Conservation (phyloP, 768 basidiomycete genomes). For the Glaciozyma martinii region DNA sequence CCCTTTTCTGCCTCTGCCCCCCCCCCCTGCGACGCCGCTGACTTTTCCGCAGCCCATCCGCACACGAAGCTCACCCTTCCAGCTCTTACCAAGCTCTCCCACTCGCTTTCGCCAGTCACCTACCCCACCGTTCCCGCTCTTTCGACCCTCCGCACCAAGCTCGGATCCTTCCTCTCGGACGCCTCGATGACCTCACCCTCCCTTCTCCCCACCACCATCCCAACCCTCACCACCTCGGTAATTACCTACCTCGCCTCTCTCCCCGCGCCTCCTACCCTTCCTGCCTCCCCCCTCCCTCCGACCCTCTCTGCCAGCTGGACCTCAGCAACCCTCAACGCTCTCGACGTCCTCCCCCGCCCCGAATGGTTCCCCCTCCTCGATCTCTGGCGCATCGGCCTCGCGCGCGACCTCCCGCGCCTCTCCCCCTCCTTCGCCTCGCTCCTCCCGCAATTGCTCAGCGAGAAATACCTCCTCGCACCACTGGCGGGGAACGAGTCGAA, state of each 20-base stretch:
- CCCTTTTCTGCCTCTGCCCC: background rate
- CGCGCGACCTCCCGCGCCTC: conserved; percentile 37
- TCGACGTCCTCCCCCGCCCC: conserved; percentile 45
- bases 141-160: conserved; percentile 55
- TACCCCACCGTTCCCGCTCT: conserved; percentile 63
- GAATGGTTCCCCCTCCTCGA: conserved; percentile 73
- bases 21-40: background rate
- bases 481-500: conserved; percentile 22
- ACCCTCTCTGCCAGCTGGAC: conserved; percentile 29
- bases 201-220: conserved; percentile 42
- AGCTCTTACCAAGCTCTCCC: conserved; percentile 39
- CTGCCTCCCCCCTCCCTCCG: background rate
- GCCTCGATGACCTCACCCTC: conserved; percentile 27
- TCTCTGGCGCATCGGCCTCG: conserved; percentile 70
- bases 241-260: conserved; percentile 54
- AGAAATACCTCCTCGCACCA: conserved; percentile 4
- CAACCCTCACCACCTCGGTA: conserved; percentile 47
- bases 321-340: conserved; percentile 37
- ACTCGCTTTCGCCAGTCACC: conserved; percentile 66
- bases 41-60: conserved; percentile 51
- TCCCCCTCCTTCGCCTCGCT: background rate
- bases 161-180: conserved; percentile 49
- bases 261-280: conserved; percentile 4
- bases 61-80: conserved; percentile 55
- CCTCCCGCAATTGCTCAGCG: conserved; percentile 1